Percentiles rank a stretch among this genome's conserved stretches.
Evolutionary conservation across 1,139 yeast genomes (phyloP).

Genomic region (Pichia sp.): DNA sequence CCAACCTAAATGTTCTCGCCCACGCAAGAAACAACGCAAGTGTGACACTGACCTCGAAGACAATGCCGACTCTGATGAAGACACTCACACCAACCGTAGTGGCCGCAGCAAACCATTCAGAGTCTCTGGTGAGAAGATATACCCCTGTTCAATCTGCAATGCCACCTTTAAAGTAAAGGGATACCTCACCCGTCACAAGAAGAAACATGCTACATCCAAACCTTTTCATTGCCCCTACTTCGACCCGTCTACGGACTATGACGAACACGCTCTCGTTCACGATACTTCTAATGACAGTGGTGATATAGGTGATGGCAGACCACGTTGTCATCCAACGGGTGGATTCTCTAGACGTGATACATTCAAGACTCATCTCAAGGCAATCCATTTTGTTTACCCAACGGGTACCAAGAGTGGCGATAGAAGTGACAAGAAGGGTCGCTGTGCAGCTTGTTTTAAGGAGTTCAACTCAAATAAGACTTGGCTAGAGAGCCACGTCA

Average conservation of each 20-base stretch:
- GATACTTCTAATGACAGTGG: conserved; percentile 22
- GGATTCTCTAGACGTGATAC: conserved; percentile 55
- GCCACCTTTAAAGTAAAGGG: conserved; percentile 49
- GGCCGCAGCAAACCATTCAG: too few relatives aligned
- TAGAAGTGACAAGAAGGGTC: conserved; percentile 38
- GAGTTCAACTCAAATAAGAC: conserved; percentile 39
- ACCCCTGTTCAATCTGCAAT: conserved; percentile 36
- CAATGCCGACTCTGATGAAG: too few relatives aligned
- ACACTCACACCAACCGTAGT: too few relatives aligned
- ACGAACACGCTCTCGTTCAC: conserved; percentile 15
- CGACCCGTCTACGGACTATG: conserved; percentile 22
- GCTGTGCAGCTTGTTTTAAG: conserved; percentile 53
- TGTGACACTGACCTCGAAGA: too few relatives aligned
- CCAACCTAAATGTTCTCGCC: neutral
- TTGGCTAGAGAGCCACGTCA: conserved; percentile 48
- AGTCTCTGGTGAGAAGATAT: conserved; percentile 5
- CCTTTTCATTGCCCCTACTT: conserved; percentile 49
- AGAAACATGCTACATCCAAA: conserved; percentile 43
- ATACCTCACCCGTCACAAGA: conserved; percentile 48
- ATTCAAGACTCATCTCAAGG: conserved; percentile 50
- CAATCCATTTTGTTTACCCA: conserved; percentile 52
- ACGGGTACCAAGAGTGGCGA: conserved; percentile 46
- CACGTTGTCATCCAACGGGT: conserved; percentile 51
- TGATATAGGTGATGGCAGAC: neutral
- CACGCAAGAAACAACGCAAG: neutral